phyloP scores from a whole-genome alignment of 345 rosid genomes.

The Noccaea bulbosa region DNA sequence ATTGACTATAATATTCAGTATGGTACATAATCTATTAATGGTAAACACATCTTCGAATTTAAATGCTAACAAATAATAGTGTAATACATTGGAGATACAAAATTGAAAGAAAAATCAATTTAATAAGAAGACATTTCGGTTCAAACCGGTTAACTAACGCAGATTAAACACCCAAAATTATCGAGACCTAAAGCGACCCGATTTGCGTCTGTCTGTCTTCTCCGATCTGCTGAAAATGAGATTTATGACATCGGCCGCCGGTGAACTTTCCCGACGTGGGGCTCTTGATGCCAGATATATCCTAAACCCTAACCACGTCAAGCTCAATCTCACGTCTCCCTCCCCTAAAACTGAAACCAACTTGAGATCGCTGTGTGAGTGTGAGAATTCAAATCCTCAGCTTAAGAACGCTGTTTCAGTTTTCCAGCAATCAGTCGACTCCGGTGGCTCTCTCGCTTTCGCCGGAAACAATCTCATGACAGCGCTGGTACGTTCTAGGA shows the following conservation, averaged over 20 bases:
- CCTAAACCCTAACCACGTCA: not conserved
- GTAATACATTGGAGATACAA: no score
- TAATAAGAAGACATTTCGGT: no score
- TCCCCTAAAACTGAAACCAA: slow-evolving; percentile 46
- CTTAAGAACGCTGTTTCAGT: slow-evolving; percentile 48
- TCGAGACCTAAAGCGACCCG: not conserved
- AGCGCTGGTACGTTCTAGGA: slow-evolving; percentile 57
- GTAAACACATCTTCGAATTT: no score
- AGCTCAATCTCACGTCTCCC: slow-evolving; percentile 25
- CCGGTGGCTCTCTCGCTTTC: slow-evolving; percentile 41
- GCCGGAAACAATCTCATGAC: slow-evolving; percentile 56
- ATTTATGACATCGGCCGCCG: slow-evolving; percentile 26
- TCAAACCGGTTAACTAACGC: no score
- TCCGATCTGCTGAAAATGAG: slow-evolving; percentile 24
- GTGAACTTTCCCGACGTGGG: slow-evolving; percentile 20
- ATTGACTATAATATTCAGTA: no score
- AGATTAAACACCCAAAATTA: no score
- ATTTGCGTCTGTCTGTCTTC: not conserved
- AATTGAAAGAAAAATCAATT: no score
- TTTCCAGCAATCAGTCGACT: slow-evolving; percentile 48
- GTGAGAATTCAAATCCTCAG: slow-evolving; percentile 47
- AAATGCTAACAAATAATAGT: no score
- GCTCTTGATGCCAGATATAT: slow-evolving; percentile 11
- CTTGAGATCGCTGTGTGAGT: slow-evolving; percentile 40
- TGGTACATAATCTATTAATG: no score